Percentiles rank a stretch among this genome's conserved stretches.
Evolutionary conservation across 768 basidiomycete species (phyloP).

Genomic region (Heimioporus sp.): DNA sequence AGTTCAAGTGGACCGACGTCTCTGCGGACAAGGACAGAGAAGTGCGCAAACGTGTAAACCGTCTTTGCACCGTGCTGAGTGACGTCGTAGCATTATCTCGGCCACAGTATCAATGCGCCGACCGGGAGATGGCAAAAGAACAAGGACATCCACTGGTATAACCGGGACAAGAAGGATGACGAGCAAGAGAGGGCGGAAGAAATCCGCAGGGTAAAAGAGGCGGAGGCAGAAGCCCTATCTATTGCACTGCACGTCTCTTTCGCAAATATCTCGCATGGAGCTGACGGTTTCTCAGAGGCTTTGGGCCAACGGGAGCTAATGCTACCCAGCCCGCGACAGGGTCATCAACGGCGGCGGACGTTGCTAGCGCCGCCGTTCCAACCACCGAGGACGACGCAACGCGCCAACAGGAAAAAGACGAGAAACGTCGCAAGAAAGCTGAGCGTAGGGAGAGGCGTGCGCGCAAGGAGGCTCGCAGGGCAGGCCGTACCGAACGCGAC

Average conservation of each 20-base stretch:
- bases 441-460: constrained; percentile 60
- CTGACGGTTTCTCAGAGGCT: constrained; percentile 55
- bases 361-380: constrained; percentile 12
- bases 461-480: constrained; percentile 48
- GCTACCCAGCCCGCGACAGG: constrained; percentile 20
- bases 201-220: constrained; percentile 78
- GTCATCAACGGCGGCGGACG: constrained; percentile 17
- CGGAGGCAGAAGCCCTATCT: constrained; percentile 85
- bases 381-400: constrained; percentile 30
- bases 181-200: constrained; percentile 64
- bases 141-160: constrained; percentile 96
- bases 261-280: not conserved
- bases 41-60: constrained; percentile 38
- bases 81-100: constrained; percentile 78
- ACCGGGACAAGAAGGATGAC: constrained; percentile 49
- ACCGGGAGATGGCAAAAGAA: constrained; percentile 97
- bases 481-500: constrained; percentile 33
- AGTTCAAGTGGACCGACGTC: constrained; percentile 90
- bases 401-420: constrained; percentile 43
- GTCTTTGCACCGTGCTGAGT: not conserved
- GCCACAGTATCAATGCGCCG: constrained; percentile 92
- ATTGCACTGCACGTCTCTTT: constrained; percentile 64
- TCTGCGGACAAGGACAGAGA: constrained; percentile 93
- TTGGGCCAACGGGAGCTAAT: constrained; percentile 52
- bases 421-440: constrained; percentile 49